These are phyloP conservation scores for Hortaea werneckii DNA, from an alignment of 2,329 filamentous ascomycete species.

Conservation along the genomic window DNA sequence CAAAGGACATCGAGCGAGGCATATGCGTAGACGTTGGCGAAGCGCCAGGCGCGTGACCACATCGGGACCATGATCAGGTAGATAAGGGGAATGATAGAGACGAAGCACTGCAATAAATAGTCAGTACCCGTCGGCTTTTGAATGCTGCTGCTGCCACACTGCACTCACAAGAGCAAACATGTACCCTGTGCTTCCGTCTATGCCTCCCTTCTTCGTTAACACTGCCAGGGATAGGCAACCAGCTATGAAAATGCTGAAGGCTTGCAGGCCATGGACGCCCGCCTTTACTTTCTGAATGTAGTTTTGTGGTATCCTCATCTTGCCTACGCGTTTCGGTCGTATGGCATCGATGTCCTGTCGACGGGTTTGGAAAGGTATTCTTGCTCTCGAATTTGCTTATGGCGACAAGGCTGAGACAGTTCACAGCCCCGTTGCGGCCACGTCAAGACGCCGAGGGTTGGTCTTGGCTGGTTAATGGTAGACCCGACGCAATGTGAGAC, in stretches of 20 bases:
- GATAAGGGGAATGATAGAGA: slow-evolving; percentile 47
- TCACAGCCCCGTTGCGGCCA: background rate
- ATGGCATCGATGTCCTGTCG: background rate
- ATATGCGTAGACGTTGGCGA: slow-evolving; percentile 52
- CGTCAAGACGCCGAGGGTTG: background rate
- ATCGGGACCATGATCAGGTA: slow-evolving; percentile 52
- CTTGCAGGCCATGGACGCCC: slow-evolving; percentile 44
- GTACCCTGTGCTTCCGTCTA: slow-evolving; percentile 45
- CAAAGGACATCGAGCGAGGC: slow-evolving; percentile 45
- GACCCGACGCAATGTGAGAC: too few relatives aligned
- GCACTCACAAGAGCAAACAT: slow-evolving; percentile 47
- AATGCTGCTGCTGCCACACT: background rate
- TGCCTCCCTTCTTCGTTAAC: slow-evolving; percentile 43
- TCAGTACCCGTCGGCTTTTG: background rate
- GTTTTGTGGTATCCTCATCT: slow-evolving; percentile 35
- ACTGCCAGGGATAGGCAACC: slow-evolving; percentile 49
- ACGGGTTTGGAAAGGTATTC: background rate
- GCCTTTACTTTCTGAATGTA: slow-evolving; percentile 48
- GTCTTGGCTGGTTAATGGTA: background rate
- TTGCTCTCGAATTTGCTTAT: background rate
- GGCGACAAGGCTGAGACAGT: background rate
- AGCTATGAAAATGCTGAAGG: slow-evolving; percentile 47
- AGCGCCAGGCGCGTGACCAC: slow-evolving; percentile 48
- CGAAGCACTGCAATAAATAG: slow-evolving; percentile 41
- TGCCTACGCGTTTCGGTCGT: background rate